These are phyloP conservation scores for Cladosporium cucumerinum DNA, from an alignment of 2,329 filamentous ascomycete genomes.

Conservation along the genomic window DNA sequence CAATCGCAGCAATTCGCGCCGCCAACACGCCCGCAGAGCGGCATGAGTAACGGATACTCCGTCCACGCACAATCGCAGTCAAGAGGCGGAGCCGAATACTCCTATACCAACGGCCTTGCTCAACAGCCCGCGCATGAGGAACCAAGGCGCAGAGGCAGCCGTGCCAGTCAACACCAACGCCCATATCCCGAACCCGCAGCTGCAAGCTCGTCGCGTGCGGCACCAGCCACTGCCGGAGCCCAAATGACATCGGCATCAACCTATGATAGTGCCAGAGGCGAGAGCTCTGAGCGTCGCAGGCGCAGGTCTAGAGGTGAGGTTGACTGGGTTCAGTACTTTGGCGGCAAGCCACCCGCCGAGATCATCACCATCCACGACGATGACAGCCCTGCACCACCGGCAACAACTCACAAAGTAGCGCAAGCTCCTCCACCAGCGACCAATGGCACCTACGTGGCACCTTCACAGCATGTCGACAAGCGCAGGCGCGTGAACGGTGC, in stretches of 20 bases:
- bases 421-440: slow-evolving; percentile 13
- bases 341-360: slow-evolving; percentile 43
- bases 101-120: slow-evolving; percentile 24
- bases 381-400: slow-evolving; percentile 33
- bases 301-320: slow-evolving; percentile 28
- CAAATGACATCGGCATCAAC: slow-evolving; percentile 6
- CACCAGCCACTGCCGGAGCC: slow-evolving; percentile 13
- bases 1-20: slow-evolving; percentile 26
- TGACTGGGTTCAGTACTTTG: slow-evolving; percentile 38
- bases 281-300: slow-evolving; percentile 19
- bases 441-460: slow-evolving; percentile 13
- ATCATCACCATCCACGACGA: slow-evolving; percentile 54
- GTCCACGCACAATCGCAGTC: slow-evolving; percentile 25
- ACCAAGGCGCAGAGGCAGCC: slow-evolving; percentile 28
- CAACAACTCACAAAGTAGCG: slow-evolving; percentile 16
- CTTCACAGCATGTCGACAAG: slow-evolving; percentile 62
- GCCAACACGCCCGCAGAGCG: slow-evolving; percentile 30
- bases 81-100: slow-evolving; percentile 17
- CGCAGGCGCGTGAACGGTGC: slow-evolving; percentile 62
- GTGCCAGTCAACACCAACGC: slow-evolving; percentile 24
- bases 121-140: slow-evolving; percentile 26
- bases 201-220: slow-evolving; percentile 12
- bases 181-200: slow-evolving; percentile 13
- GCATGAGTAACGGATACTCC: slow-evolving; percentile 30
- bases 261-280: slow-evolving; percentile 5